Evolutionary conservation across 75 land plant species (phyloP), one percentile per base, ranked within the genome.

Genomic region (Picea sitchensis): DNA sequence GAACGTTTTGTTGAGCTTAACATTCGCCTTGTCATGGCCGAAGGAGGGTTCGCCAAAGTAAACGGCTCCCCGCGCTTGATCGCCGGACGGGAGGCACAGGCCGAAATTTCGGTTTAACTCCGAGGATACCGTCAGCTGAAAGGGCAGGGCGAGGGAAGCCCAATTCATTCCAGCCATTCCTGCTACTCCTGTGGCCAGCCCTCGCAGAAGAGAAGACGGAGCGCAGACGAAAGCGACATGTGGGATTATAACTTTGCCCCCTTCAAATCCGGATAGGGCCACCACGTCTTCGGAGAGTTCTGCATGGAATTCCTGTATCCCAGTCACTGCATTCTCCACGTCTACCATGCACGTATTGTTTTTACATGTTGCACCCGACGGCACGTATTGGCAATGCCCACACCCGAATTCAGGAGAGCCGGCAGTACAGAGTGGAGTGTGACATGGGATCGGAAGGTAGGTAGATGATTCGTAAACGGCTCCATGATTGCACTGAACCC

Each of bases 391-490:
- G 34, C 59, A 75, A 58, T 54, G 34, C 0, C 59, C 76, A 6
- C 59, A 57, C 23, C 59, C 59, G 59, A 57, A 75, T 72, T 54
- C 17, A 0, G 6, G 15, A 15, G 81, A 59, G 8, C 58, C 47
- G 18, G 65, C 54, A 0, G 84, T 61, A 31, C 84, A 83, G 5
- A 51, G 72, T 11, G 82, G 76, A 3, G 84, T 47, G 77, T 81
- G 67, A 38, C 82, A 83, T 30, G 36, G 77, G 9, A 54, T 31
- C 14, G 78, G 72, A 54, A 61, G 80, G 68, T 69, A 82, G 1
- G 84, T 65, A 57, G 71, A 68, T 0, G 87, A 77, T n/a, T 26
- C 1, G 51, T 79, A 82, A 3, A 21, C 41, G 20, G 32, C 20
- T 1, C 5, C 18, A 2, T 21, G 17, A 15, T 75, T 51, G 44